Base-by-base conservation (phyloP, 2,329 filamentous ascomycete species). In the Hymenotorrendiella dingleyae region DNA sequence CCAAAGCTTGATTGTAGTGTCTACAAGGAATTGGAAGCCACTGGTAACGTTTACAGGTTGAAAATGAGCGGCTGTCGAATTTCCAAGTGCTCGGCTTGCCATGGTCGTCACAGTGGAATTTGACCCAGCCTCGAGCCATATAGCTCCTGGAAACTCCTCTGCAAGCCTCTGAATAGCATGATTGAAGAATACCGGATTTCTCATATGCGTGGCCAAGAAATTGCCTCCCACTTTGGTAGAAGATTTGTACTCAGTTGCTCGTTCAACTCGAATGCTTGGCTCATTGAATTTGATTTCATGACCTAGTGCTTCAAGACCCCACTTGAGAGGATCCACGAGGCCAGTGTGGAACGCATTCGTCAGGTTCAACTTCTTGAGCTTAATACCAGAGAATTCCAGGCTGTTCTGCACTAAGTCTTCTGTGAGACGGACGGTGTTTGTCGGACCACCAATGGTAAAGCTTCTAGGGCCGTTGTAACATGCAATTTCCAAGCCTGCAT, bases 371-470 rank as follows among this genome's bases (percentile, higher is more conserved):
- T 49, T 43, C 43, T 55, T 55, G 1, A 34, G 38, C 8, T 50
- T 47, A 11, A 53, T 36, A 27, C 21, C 33, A 8, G 43, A 29
- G 12, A 23, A 42, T 6, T 19, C 12, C 10, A 33, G 54, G 46
- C 36, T 58, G 51, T 22, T 58, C 48, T n/a, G 38, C 19, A 46
- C n/a, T 8, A 44, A 27, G 23, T 53, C 28, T 17, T 29, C 40
- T 4, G 58, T 37, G 2, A 44, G 40, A n/a, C 59, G 52, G 20
- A 65, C 56, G 2, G 57, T 46, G 1, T 46, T 36, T 4, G 23
- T 39, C 8, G 56, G 50, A 1, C 64, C 64, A 11, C 57, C 62
- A 1, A 64, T 29, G 2, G 62, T 62, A 23, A 60, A 58, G 21
- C 49, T 59, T 6, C 42, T 35, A 1, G 59, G 51, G 8, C 29